These are phyloP conservation scores for Candida glaebosa DNA, from an alignment of 805 yeast genomes.

Conservation along the genomic window DNA sequence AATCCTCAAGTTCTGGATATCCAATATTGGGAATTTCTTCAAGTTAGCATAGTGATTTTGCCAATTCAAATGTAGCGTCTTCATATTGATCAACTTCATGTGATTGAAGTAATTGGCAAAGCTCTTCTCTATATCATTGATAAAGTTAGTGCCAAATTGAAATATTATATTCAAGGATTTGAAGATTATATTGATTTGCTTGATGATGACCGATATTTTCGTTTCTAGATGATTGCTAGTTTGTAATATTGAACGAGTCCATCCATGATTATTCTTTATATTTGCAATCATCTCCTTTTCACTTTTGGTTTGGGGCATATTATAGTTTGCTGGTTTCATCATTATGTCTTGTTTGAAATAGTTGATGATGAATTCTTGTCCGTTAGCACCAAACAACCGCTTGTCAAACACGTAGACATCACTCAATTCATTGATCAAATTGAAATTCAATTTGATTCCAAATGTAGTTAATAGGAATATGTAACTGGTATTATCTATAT, in stretches of 20 bases:
- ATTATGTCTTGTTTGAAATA: not conserved
- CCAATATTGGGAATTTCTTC: slow-evolving; percentile 31
- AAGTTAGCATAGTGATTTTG: slow-evolving; percentile 20
- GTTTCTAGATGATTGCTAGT: slow-evolving; percentile 35
- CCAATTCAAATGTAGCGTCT: slow-evolving; percentile 41
- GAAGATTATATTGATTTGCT: slow-evolving; percentile 40
- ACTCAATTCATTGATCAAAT: slow-evolving; percentile 46
- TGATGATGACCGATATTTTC: slow-evolving; percentile 21
- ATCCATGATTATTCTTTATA: slow-evolving; percentile 46
- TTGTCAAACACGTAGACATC: slow-evolving; percentile 66
- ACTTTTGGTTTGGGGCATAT: slow-evolving; percentile 1
- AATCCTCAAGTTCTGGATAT: slow-evolving; percentile 26
- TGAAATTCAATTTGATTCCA: slow-evolving; percentile 58
- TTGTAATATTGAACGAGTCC: slow-evolving; percentile 47
- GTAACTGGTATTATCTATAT: slow-evolving; percentile 23
- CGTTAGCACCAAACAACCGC: slow-evolving; percentile 42
- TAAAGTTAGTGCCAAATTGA: slow-evolving; percentile 48
- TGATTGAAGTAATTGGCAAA: slow-evolving; percentile 38
- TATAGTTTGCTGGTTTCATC: not conserved
- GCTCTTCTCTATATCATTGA: slow-evolving; percentile 46
- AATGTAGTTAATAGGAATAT: slow-evolving; percentile 59
- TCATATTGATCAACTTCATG: slow-evolving; percentile 34
- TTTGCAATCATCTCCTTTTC: slow-evolving; percentile 26
- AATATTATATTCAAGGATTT: slow-evolving; percentile 45
- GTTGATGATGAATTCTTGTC: not conserved